phyloP scores from a whole-genome alignment of 1,284 basidiomycete genomes.

The Erythrobasidium hasegawianum region DNA sequence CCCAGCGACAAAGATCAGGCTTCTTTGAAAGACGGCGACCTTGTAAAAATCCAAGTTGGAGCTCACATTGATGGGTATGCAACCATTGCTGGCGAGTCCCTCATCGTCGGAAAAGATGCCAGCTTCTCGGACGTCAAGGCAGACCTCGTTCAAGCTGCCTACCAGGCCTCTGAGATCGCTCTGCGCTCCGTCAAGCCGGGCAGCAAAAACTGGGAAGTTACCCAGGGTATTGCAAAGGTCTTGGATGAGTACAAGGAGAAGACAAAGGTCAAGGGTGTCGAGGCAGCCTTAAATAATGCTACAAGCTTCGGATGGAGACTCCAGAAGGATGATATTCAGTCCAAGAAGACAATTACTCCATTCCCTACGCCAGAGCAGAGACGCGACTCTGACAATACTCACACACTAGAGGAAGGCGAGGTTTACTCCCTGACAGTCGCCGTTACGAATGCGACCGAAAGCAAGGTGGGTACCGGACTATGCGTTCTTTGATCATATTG shows the following conservation, averaged over 20 bases:
- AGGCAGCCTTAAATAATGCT: slow-evolving; percentile 59
- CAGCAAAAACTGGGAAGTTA: slow-evolving; percentile 91
- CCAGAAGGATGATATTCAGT: slow-evolving; percentile 80
- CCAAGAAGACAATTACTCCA: slow-evolving; percentile 90
- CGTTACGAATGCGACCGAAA: slow-evolving; percentile 84
- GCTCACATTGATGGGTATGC: slow-evolving; percentile 94
- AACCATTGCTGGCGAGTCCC: slow-evolving; percentile 81
- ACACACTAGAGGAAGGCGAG: slow-evolving; percentile 85
- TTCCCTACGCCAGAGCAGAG: slow-evolving; percentile 80
- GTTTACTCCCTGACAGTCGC: slow-evolving; percentile 95
- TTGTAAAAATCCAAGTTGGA: slow-evolving; percentile 93
- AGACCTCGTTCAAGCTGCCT: slow-evolving; percentile 89
- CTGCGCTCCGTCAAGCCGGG: slow-evolving; percentile 58
- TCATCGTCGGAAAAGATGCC: slow-evolving; percentile 69
- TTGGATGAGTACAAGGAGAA: slow-evolving; percentile 53
- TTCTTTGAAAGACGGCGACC: slow-evolving; percentile 80
- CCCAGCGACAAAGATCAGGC: slow-evolving; percentile 60
- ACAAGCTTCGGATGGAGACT: slow-evolving; percentile 46
- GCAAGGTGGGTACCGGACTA: slow-evolving; percentile 51
- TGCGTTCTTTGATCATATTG: no score
- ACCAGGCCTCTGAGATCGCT: slow-evolving; percentile 84
- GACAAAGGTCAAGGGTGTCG: slow-evolving; percentile 76
- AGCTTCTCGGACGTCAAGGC: slow-evolving; percentile 77
- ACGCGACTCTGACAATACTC: slow-evolving; percentile 70
- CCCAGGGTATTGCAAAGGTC: slow-evolving; percentile 75